Evolutionary conservation across 345 rosid species (phyloP), one percentile per base, ranked within the genome.

Genomic region (Corchorus capsularis): DNA sequence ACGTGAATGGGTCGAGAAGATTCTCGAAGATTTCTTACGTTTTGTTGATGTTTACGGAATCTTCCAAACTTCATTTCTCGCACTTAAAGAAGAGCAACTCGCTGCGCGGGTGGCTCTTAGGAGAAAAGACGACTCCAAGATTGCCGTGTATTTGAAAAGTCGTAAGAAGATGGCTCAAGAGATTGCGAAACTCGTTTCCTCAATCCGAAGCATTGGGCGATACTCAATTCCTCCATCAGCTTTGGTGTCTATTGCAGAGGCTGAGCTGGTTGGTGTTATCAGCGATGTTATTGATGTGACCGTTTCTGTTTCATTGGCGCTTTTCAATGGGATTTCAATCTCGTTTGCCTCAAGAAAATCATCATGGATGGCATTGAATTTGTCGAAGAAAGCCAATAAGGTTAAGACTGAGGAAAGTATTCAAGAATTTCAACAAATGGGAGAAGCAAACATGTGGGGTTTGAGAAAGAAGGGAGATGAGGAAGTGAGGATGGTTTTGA

Each of bases 11-110:
- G 78, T 86, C 0, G 94, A 90, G 62, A 83, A 84, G 71, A 85
- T 90, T 76, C 87, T 90, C 0, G 88, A 86, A 37, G 86, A 85
- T 61, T 84, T 87, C 65, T 85, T 90, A 62, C 81, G 74, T 14
- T 88, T 90, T 16, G 82, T 87, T 6, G 94, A 88, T 32, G 88
- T 81, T 16, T 88, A 84, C 10, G 94, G 92, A 35, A 88, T 83
- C 77, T 90, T 88, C 83, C 92, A 76, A 65, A 70, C 83, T 5
- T 73, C 80, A 0, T 70, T 82, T 12, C n/a, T 88, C 39, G 60
- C 83, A 0, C 83, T 90, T 52, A 88, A 82, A 64, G 92, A 86
- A 35, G 86, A 82, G 64, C 94, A 86, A 8, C 71, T 76, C 34
- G 83, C 90, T 0, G 91, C 86, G 1, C 83, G 81, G 57, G 79